Evolutionary conservation across 768 basidiomycete species (phyloP), one percentile per base, ranked within the genome.

Genomic region (Crassisporium funariophilum): DNA sequence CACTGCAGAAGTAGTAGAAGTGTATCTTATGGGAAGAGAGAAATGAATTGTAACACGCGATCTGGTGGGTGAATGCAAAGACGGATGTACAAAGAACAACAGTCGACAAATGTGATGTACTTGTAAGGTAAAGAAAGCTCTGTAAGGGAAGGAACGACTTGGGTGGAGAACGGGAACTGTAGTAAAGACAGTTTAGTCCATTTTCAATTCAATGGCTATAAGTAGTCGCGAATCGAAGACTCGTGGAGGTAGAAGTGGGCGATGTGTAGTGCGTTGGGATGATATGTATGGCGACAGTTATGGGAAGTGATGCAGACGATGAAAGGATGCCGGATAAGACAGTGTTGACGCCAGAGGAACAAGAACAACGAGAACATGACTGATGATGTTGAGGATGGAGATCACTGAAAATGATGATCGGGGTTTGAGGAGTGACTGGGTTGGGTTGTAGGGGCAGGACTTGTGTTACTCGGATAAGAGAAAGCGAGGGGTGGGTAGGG

Each of bases 151-250:
- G 44, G 60, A 57, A 44, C 47, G 60, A 47, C 52, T 57, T 37
- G 50, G 45, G 48, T 56, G 47, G 46, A n/a, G 45, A 47, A 36
- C 39, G 27, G 37, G 46, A 16, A 35, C 37, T 25, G 35, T 21
- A 35, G 53, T 53, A 59, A 56, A 37, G 49, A 56, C 55, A 53
- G 58, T 29, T 20, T 49, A 49, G 58, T 60, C 53, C 56, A 54
- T 53, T 44, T 8, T 15, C 27, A 39, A 36, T 39, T 7, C n/a
- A 35, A 47, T 58, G 54, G 54, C 50, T 51, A 50, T 8, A 29
- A 15, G 45, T 40, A 43, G 36, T 38, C 41, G 38, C n/a, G n/a
- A n/a, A n/a, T n/a, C n/a, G n/a, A n/a, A n/a, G n/a, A n/a, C n/a
- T n/a, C n/a, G n/a, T n/a, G n/a, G n/a, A n/a, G n/a, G n/a, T n/a